These are phyloP conservation scores for Trifolium dubium DNA, from an alignment of 306 rosid species.

Conservation along the genomic window DNA sequence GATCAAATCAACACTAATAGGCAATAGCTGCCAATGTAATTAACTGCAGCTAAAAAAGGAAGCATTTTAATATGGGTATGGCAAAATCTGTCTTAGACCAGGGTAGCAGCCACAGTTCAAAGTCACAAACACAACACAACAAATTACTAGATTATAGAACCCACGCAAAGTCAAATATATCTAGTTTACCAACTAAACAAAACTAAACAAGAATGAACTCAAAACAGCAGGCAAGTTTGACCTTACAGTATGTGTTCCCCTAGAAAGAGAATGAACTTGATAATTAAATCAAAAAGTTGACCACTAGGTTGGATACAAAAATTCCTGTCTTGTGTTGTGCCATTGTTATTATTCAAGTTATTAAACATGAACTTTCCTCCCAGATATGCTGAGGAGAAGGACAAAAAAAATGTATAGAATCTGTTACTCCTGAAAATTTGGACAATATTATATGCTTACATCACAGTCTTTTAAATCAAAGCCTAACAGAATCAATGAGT, in stretches of 20 bases:
- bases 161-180: not conserved
- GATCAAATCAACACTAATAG: not conserved
- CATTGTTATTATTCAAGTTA: slow-evolving; percentile 54
- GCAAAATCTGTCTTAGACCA: not conserved
- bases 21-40: not conserved
- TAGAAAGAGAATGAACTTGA: slow-evolving; percentile 9
- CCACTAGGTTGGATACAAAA: slow-evolving; percentile 36
- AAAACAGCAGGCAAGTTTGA: not conserved
- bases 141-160: not conserved
- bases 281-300: slow-evolving; percentile 26
- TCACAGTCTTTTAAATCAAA: slow-evolving; percentile 39
- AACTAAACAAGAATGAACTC: not conserved
- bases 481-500: slow-evolving; percentile 27
- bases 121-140: not conserved
- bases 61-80: not conserved
- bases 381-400: slow-evolving; percentile 45
- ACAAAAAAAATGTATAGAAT: slow-evolving; percentile 48
- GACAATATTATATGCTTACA: slow-evolving; percentile 36
- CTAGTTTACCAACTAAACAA: not conserved
- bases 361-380: slow-evolving; percentile 59
- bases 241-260: not conserved
- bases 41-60: not conserved
- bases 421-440: slow-evolving; percentile 53
- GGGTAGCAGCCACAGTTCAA: not conserved
- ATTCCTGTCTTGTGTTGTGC: slow-evolving; percentile 37